Conservation (phyloP, 495 filamentous ascomycete species). For the Stereocaulon alpinum region DNA sequence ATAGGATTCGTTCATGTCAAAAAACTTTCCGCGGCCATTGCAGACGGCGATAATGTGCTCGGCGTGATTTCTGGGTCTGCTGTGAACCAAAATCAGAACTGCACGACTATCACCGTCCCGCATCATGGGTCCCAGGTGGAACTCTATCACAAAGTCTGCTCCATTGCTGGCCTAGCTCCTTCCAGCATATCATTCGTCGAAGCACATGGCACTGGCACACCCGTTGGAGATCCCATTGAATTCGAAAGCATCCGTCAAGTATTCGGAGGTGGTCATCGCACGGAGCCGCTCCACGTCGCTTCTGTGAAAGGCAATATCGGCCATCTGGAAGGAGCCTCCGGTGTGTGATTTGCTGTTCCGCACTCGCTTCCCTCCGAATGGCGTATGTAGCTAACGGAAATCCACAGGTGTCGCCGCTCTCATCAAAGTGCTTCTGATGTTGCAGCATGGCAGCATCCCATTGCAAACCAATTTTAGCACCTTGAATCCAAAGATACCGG, state of each 20-base stretch:
- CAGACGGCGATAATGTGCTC: slow-evolving; percentile 51
- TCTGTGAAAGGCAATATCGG: slow-evolving; percentile 41
- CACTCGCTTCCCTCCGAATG: too few relatives aligned
- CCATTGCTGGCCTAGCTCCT: slow-evolving; percentile 5
- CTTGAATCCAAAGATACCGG: slow-evolving; percentile 33
- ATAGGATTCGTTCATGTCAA: slow-evolving; percentile 31
- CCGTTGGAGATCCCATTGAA: slow-evolving; percentile 30
- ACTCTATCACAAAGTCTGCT: slow-evolving; percentile 19
- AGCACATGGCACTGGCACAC: slow-evolving; percentile 16
- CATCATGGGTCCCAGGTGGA: slow-evolving; percentile 22
- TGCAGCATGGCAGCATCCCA: slow-evolving; percentile 28
- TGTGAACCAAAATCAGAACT: slow-evolving; percentile 25
- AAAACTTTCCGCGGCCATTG: slow-evolving; percentile 26
- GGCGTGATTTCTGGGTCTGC: slow-evolving; percentile 28
- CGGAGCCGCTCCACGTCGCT: slow-evolving; percentile 18
- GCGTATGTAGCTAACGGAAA: not conserved
- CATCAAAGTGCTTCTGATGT: slow-evolving; percentile 37
- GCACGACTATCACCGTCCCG: slow-evolving; percentile 26
- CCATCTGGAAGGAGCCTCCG: slow-evolving; percentile 28
- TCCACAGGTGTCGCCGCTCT: slow-evolving; percentile 33
- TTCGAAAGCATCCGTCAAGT: slow-evolving; percentile 26
- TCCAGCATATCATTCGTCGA: slow-evolving; percentile 16
- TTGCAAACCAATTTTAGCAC: slow-evolving; percentile 26
- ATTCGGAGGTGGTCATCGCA: slow-evolving; percentile 25
- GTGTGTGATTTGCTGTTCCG: too few relatives aligned